Base-by-base conservation (phyloP, 164 flowering plant species). In the Annona cherimola region DNA sequence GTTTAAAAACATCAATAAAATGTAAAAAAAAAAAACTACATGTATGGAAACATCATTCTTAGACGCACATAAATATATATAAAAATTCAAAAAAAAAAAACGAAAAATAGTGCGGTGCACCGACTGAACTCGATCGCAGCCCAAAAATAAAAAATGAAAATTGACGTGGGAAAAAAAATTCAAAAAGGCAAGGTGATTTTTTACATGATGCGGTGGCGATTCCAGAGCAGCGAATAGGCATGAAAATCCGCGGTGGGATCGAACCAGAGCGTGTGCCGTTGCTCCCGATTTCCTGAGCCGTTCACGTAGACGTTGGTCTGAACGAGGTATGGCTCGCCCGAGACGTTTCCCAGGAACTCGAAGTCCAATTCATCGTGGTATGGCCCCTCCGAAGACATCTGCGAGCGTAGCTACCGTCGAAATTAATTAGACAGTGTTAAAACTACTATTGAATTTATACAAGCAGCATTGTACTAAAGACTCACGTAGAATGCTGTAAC, bases 401-500 rank as follows among this genome's bases (percentile, higher is more conserved):
- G 78, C 77, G 77, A 3, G 39, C 19, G 11, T 3, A 69, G 11
- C 42, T 3, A 43, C 41, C 2, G 14, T 6, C 3, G 2, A 0
- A 50, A 50, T 50, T 0, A 16, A 50, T 50, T 16, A 50, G 14
- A 50, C 57, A 50, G 57, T 70, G 18, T 41, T 42, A 42, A 40
- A 16, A 59, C 26, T 14, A 16, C 11, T 4, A 16, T 14, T 16
- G 16, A 1, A 5, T 8, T 18, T 39, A 40, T 6, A 18, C 18
- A 19, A 8, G 45, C 4, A 66, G 68, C 9, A 14, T 42, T 4
- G 4, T 14, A 12, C 41, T 41, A 35, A 12, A 26, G 9, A 54
- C 82, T 80, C 78, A 84, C 84, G 67, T 85, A 85, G 76, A 83
- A 83, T 0, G 86, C 83, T 6, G 81, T 79, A 11, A 83, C 84